These are phyloP conservation scores for Ogataea siamensis DNA, from an alignment of 805 yeast species.

Conservation along the genomic window DNA sequence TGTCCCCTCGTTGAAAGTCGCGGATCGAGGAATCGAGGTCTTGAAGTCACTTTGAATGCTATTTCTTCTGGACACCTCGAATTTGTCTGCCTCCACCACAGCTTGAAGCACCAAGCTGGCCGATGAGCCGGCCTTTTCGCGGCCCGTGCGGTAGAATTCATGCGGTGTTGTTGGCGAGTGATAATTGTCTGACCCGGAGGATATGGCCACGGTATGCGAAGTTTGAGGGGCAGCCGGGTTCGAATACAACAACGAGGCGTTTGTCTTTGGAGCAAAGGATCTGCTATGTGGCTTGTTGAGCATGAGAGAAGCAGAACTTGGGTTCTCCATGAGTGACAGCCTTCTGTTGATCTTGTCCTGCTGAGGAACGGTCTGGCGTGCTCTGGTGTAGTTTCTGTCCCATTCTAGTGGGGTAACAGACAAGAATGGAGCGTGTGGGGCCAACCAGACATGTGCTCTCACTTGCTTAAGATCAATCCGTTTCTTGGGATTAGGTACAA, in stretches of 20 bases:
- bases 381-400: constrained; percentile 62
- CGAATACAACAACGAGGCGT: constrained; percentile 39
- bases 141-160: constrained; percentile 23
- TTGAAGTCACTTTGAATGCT: constrained; percentile 27
- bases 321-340: constrained; percentile 44
- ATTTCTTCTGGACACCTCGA: constrained; percentile 34
- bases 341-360: constrained; percentile 34
- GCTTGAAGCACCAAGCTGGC: constrained; percentile 73
- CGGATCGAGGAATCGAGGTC: constrained; percentile 33
- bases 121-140: constrained; percentile 39
- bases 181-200: constrained; percentile 28
- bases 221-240: constrained; percentile 69
- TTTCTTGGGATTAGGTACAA: constrained; percentile 79
- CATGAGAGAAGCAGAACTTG: constrained; percentile 41
- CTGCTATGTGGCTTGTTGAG: constrained; percentile 32
- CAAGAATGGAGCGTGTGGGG: constrained; percentile 78
- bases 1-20: constrained; percentile 24
- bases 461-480: constrained; percentile 70
- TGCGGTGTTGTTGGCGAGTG: constrained; percentile 24
- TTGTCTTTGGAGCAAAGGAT: constrained; percentile 41
- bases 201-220: constrained; percentile 39
- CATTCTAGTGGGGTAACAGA: constrained; percentile 86
- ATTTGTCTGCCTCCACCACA: constrained; percentile 61
- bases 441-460: constrained; percentile 82
- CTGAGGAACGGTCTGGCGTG: constrained; percentile 27